Evolutionary conservation across 2,329 filamentous ascomycete species (phyloP), one percentile per base, ranked within the genome.

Genomic region (Microsporum ferrugineum): DNA sequence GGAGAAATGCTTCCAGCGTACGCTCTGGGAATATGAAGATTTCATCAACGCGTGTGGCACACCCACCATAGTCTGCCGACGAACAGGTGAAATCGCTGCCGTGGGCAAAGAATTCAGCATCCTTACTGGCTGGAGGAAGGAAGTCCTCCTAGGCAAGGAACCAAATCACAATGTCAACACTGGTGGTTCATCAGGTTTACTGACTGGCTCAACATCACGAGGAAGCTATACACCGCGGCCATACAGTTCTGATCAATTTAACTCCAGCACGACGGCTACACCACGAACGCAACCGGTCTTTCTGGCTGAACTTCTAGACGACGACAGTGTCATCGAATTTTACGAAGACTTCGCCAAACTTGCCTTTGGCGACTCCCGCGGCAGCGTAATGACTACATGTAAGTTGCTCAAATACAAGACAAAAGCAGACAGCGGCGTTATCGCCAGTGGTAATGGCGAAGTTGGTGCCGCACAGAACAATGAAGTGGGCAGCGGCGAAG

Each of bases 91-190:
- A 72, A 85, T 99, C n/a, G 91, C 91, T 0, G 89, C 89, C 2
- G 90, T 95, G 27, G 95, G 94, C 71, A 96, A 96, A 74, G 94
- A 97, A 72, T 99, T 99, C 67, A 90, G 87, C n/a, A 88, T 95
- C 34, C 78, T 99, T 60, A 96, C 94, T 0, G 94, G 92, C 3
- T 99, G 94, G 94, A 88, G 86, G 59, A 91, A 91, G 69, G 88
- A 94, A 56, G 86, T 97, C 0, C 79, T 99, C 0, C 80, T 97
- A 0, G 94, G 94, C 57, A 89, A 91, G 68, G 88, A 91, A 69
- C 82, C 88, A 1, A 97, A 97, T 69, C 77, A 89, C 27, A 97
- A 97, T 70, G 84, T 90, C 70, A 95, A 96, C 72, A 83, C 82
- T 0, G 88, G 86, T 43, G 78, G 80, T 56, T 76, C 78, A 12